Conservation (phyloP, 805 yeast genomes). For the Ogataea nitratoaversa region DNA sequence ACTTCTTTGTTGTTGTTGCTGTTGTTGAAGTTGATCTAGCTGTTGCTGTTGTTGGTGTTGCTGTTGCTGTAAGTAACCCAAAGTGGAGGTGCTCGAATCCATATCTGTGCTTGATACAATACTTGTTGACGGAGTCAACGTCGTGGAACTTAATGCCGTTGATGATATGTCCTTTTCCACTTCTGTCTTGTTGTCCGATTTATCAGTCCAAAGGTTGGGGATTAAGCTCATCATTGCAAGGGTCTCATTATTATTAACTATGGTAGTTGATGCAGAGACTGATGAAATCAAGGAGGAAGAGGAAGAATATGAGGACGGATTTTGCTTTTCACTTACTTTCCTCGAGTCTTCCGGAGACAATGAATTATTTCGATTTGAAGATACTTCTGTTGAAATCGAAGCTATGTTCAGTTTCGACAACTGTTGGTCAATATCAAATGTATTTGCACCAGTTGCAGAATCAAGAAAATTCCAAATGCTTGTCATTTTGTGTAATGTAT, state of each 20-base stretch:
- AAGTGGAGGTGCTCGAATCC: conserved; percentile 1
- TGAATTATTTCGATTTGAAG: conserved; percentile 3
- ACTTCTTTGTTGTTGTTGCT: conserved; percentile 2
- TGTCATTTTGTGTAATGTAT: no score
- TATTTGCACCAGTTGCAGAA: conserved; percentile 4
- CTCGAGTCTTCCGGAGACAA: no score
- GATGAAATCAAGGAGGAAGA: not conserved
- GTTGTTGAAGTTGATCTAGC: conserved; percentile 2
- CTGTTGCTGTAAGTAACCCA: conserved; percentile 3
- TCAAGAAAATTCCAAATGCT: conserved; percentile 16
- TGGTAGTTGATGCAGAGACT: not conserved
- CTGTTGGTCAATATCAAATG: conserved; percentile 9
- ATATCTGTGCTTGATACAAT: conserved; percentile 2
- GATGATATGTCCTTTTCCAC: not conserved
- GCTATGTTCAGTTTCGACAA: conserved; percentile 8
- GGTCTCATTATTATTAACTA: conserved; percentile 3
- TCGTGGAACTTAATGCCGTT: conserved; percentile 6
- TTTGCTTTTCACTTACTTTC: no score
- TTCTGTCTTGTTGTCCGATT: not conserved
- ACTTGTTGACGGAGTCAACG: conserved; percentile 4
- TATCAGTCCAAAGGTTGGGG: conserved; percentile 25
- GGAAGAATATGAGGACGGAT: conserved; percentile 1
- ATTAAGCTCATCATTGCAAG: conserved; percentile 22
- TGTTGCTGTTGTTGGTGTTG: conserved; percentile 4
- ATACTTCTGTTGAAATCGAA: no score